Evolutionary conservation across 495 filamentous ascomycete genomes (phyloP).

Genomic region (Xylaria scruposa): DNA sequence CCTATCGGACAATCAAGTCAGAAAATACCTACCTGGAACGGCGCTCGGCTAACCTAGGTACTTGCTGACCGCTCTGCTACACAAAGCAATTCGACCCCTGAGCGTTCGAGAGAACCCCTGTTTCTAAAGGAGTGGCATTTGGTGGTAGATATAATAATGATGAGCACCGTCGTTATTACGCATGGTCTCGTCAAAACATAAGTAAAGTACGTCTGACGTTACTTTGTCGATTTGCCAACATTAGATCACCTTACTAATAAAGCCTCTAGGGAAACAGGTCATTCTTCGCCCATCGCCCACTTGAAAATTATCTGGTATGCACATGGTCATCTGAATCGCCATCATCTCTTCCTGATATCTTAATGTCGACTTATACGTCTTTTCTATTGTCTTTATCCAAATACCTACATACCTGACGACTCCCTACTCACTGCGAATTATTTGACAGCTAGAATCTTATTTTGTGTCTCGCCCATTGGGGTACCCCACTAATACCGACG

Average conservation of each 20-base stretch:
- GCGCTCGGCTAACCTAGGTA: background rate
- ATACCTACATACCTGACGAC: background rate
- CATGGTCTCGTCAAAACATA: background rate
- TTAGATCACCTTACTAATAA: too few relatives aligned
- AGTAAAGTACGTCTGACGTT: background rate
- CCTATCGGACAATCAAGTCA: background rate
- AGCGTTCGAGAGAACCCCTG: background rate
- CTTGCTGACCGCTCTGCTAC: conserved; percentile 13
- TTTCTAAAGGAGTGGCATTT: background rate
- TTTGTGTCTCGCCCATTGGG: background rate
- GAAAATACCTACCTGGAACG: background rate
- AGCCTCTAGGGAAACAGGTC: background rate
- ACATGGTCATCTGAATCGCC: background rate
- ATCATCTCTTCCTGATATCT: background rate
- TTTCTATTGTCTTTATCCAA: background rate
- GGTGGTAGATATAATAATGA: background rate
- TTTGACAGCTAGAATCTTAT: background rate
- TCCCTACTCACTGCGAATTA: background rate
- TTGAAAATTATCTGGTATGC: background rate
- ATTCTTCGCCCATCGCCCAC: background rate
- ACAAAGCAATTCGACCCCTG: conserved; percentile 11
- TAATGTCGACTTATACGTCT: background rate
- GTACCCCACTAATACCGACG: background rate
- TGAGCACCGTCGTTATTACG: background rate
- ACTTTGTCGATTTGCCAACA: background rate